These are phyloP conservation scores for Martensiomyces pterosporus DNA, from an alignment of 192 early-diverging fungal species.

Conservation along the genomic window DNA sequence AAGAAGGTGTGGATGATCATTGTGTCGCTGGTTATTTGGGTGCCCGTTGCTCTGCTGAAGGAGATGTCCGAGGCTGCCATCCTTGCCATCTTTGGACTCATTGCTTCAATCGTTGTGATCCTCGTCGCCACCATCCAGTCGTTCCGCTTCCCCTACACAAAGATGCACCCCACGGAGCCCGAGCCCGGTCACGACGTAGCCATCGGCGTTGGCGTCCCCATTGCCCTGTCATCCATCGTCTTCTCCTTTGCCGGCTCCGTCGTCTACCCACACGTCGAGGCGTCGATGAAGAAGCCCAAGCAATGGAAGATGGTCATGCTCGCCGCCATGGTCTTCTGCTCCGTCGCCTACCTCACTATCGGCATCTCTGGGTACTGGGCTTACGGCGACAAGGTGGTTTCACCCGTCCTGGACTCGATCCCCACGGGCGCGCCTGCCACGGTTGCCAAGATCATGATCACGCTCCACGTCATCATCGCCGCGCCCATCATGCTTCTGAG, in stretches of 20 bases:
- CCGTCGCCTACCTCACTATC: conserved; percentile 61
- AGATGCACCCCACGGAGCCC: conserved; percentile 24
- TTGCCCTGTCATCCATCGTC: conserved; percentile 64
- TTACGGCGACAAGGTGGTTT: conserved; percentile 59
- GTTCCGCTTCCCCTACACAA: conserved; percentile 30
- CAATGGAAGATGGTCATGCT: conserved; percentile 61
- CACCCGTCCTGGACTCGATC: conserved; percentile 65
- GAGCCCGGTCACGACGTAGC: conserved; percentile 21
- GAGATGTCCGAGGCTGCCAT: conserved; percentile 74
- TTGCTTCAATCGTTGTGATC: conserved; percentile 66
- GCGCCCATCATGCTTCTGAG: conserved; percentile 72
- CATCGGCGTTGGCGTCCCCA: conserved; percentile 51
- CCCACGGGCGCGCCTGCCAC: conserved; percentile 56
- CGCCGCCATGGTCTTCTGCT: conserved; percentile 55
- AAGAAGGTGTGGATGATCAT: conserved; percentile 56
- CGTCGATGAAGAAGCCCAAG: conserved; percentile 65
- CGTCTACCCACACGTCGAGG: conserved; percentile 77
- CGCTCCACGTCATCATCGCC: conserved; percentile 72
- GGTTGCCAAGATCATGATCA: conserved; percentile 68
- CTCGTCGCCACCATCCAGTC: conserved; percentile 57
- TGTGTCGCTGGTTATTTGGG: conserved; percentile 55
- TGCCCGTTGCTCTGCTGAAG: conserved; percentile 67
- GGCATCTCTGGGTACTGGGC: conserved; percentile 67
- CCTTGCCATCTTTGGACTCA: conserved; percentile 61
- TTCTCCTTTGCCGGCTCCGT: conserved; percentile 75